Evolutionary conservation across 768 basidiomycete species (phyloP), one percentile per base, ranked within the genome.

Genomic region (Rhizopogon roseolus): DNA sequence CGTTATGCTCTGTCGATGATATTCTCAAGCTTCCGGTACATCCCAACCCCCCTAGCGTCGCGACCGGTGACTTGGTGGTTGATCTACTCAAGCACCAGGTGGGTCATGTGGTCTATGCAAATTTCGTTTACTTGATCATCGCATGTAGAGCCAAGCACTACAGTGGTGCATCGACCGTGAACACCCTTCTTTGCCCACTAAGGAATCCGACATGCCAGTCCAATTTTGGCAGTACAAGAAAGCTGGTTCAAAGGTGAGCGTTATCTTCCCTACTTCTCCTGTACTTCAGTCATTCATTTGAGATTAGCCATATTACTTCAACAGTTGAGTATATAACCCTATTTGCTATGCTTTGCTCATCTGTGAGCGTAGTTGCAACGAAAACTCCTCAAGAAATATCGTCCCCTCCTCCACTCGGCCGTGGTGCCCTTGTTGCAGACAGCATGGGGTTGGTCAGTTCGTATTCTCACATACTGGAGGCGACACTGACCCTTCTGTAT

Each of bases 371-470:
- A 88, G 85, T 95, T 53, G 92, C 88, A 0, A 94, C 94, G 0
- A 87, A 86, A 59, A 86, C 83, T 11, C 90, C 88, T 17, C 90
- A 90, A 64, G 74, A 79, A 50, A 70, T 71, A 0, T 63, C 75
- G 1, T 54, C 57, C 2, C 68, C 69, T 19, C 93, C 93, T 2
- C 59, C 60, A 0, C 79, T 95, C 19, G 92, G 92, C 9, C 75
- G 85, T 61, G 94, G 94, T n/a, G 93, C 90, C 2, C 73, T 96
- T 48, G 84, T 89, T 53, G 93, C 88, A 1, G 94, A 96, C 69
- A 88, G 90, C 39, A 97, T 97, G 94, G 93, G 85, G 52, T 60
- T 81, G 53, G 81, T 82, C 61, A 39, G 69, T 28, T 29, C 41
- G 49, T 6, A 22, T 22, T 19, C 10, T 37, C 14, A 34, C 10